A percentile compares a stretch with the other conserved stretches of the same genome.
phyloP scores from a whole-genome alignment of 495 filamentous ascomycete genomes.

The Apiosordaria backusii region DNA sequence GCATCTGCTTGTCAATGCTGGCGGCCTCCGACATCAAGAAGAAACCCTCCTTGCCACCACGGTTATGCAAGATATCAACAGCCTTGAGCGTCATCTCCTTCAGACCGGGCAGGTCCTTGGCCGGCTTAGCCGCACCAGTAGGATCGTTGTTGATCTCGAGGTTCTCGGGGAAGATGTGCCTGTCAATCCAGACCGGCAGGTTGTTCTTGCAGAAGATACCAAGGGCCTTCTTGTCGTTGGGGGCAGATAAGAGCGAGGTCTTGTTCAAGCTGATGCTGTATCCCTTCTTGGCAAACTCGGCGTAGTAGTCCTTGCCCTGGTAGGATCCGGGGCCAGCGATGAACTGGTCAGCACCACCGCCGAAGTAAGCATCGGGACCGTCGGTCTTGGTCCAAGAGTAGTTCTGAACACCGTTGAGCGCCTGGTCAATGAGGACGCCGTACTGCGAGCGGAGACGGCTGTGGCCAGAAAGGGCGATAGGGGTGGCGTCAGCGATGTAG shows the following conservation, averaged over 20 bases:
- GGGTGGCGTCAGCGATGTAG: conserved; percentile 69
- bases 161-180: conserved; percentile 66
- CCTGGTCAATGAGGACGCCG: conserved; percentile 59
- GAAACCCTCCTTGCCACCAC: conserved; percentile 62
- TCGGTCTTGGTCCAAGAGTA: conserved; percentile 65
- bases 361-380: conserved; percentile 70
- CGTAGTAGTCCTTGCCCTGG: conserved; percentile 62
- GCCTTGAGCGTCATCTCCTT: conserved; percentile 82
- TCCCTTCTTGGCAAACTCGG: conserved; percentile 59
- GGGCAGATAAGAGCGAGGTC: conserved; percentile 52
- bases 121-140: conserved; percentile 52
- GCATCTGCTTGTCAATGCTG: conserved; percentile 79
- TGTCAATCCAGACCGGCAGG: conserved; percentile 68
- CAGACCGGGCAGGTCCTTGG: conserved; percentile 65
- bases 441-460: conserved; percentile 60
- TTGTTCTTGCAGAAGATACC: conserved; percentile 66
- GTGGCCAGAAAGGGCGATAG: conserved; percentile 64
- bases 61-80: conserved; percentile 62
- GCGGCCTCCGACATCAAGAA: conserved; percentile 76
- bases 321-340: conserved; percentile 52
- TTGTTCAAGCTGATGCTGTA: conserved; percentile 66
- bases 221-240: conserved; percentile 55
- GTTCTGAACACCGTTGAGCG: conserved; percentile 54
- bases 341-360: conserved; percentile 72
- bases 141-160: conserved; percentile 59